Evolutionary conservation across 208 protist genomes (phyloP), one percentile per base, ranked within the genome.

Genomic region (Strigomonas culicis): DNA sequence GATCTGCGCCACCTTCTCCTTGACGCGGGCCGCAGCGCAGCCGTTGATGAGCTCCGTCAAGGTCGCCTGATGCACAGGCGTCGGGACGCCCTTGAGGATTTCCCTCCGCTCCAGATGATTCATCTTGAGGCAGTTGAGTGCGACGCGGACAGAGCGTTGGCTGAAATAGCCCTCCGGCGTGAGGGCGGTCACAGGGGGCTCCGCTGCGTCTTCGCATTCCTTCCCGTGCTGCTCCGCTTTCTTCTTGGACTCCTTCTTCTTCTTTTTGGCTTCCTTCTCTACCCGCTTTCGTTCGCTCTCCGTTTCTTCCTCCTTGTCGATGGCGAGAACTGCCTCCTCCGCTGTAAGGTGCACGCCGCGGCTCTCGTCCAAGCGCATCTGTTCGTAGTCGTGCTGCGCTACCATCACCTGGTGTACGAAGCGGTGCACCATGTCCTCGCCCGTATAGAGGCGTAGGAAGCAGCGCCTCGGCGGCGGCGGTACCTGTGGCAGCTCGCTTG

Each of bases 381-480:
- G 34, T 50, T 84, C 75, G 46, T 79, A 80, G 28, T 58, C 28
- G 21, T 56, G 36, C 63, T 92, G 85, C 55, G 81, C 25, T 25
- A 57, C 63, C 61, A 77, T 59, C 19, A 92, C 69, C 4, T 74
- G 70, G 52, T 77, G 58, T 31, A 92, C 51, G 59, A 88, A 79
- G 2, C 22, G 21, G 67, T 73, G 79, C 36, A 92, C 53, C 21
- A 53, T 69, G 47, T 92, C 85, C 19, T 86, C 75, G 0, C 21
- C 36, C 0, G 74, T 80, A 19, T 70, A 68, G 24, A 49, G 32
- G 0, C 58, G 21, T 6, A 88, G 63, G 31, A 88, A 72, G 61
- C 80, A 88, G 21, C 68, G 65, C 27, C 73, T 72, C 22, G 81
- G 81, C 17, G 81, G 65, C 31, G 62, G 39, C 0, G 69, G 76